These are phyloP conservation scores for Prunus davidiana DNA, from an alignment of 306 rosid species.

Conservation along the genomic window DNA sequence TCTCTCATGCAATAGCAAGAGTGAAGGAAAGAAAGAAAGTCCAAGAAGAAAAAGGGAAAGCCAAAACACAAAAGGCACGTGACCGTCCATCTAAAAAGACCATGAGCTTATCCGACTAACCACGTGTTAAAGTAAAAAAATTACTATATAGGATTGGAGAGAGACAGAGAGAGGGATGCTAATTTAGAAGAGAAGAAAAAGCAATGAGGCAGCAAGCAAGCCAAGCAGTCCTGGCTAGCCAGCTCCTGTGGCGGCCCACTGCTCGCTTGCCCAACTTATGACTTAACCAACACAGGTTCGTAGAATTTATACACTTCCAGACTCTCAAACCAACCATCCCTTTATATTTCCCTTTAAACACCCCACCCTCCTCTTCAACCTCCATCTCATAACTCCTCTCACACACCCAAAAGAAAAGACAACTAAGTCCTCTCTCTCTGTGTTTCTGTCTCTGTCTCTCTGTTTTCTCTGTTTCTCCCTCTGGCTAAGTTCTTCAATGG, in stretches of 20 bases:
- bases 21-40: not conserved
- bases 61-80: conserved; percentile 41
- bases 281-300: conserved; percentile 24
- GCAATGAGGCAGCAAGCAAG: not conserved
- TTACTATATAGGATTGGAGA: not conserved
- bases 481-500: conserved; percentile 12
- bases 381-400: not conserved
- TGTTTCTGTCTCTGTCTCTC: not conserved
- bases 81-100: conserved; percentile 36
- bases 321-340: not conserved
- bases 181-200: not conserved
- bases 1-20: not conserved
- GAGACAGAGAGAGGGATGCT: too few relatives aligned
- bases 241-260: conserved; percentile 46
- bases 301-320: conserved; percentile 1
- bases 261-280: conserved; percentile 18
- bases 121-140: conserved; percentile 36
- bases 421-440: not conserved
- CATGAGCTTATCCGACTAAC: conserved; percentile 16
- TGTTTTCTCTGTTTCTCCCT: conserved; percentile 1
- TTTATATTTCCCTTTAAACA: not conserved
- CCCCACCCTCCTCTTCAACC: not conserved
- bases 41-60: not conserved
- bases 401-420: not conserved
- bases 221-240: conserved; percentile 1